Evolutionary conservation across 768 basidiomycete genomes (phyloP), one percentile per base, ranked within the genome.

Genomic region (Tylopilus sp.): DNA sequence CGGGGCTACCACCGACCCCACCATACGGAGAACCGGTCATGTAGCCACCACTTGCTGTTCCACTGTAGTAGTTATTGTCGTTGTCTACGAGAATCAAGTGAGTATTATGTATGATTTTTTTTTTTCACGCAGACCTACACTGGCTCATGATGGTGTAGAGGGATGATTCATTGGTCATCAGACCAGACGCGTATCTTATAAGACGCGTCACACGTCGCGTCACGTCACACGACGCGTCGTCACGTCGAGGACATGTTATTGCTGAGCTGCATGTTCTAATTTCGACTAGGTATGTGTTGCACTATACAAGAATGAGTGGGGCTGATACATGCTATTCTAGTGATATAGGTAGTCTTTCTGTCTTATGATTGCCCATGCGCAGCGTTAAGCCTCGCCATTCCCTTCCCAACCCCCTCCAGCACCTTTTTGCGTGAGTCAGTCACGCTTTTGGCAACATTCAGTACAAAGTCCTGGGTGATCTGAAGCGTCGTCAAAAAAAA

Each of bases 391-490:
- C 80, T 81, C n/a, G 66, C 60, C 49, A 87, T 74, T 17, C 90
- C 88, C 62, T 85, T 89, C 25, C 80, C 83, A 38, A 84, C 71
- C 23, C 88, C 88, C 49, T 88, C 87, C 20, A 82, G 66, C 7
- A 85, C 79, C 66, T 82, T 87, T 66, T 80, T 87, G 38, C 85
- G 82, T 3, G 88, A 72, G 23, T 92, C 88, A 6, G 75, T 78
- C 35, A 86, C 68, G 59, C 74, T 86, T 72, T 86, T 88, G 12
- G 79, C 80, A 23, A 85, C 67, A 20, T 74, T 74, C 50, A 80
- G 65, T 40, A 83, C 72, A 57, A 84, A 85, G 50, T 88, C 87
- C 26, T 79, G 76, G 52, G 82, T 80, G 42, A 88, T 73, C 85
- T 88, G 53, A 18, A n/a, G 20, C 9, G 21, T 18, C 5, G 1